Conservation (phyloP, 768 basidiomycete genomes). For the Paxillus ammoniavirescens region DNA sequence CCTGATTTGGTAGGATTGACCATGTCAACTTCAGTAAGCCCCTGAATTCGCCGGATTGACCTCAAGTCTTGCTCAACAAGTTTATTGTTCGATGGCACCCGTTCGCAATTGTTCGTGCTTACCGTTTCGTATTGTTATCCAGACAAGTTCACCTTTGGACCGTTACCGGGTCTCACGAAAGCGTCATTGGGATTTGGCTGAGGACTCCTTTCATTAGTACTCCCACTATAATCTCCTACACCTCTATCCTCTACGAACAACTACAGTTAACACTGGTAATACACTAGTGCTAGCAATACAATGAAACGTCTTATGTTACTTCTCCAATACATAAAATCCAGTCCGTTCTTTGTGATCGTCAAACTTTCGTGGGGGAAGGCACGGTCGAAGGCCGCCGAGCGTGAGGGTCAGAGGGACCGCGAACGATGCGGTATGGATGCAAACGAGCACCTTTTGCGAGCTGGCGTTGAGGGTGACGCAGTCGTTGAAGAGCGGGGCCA, state of each 20-base stretch:
- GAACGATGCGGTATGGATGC: conserved; percentile 56
- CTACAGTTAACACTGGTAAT: conserved; percentile 6
- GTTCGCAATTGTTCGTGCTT: too few relatives aligned
- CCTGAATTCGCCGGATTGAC: too few relatives aligned
- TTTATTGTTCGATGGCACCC: too few relatives aligned
- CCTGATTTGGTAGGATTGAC: too few relatives aligned
- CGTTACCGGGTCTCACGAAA: too few relatives aligned
- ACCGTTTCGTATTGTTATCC: too few relatives aligned
- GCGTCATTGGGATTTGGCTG: too few relatives aligned
- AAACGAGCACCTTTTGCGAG: conserved; percentile 48
- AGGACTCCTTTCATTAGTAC: neutral
- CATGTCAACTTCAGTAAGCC: too few relatives aligned
- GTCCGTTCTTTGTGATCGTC: neutral
- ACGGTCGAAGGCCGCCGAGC: conserved; percentile 4
- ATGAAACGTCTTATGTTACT: neutral
- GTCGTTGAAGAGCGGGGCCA: conserved; percentile 44
- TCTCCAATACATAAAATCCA: neutral
- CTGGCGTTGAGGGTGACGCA: conserved; percentile 43
- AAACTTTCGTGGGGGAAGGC: neutral
- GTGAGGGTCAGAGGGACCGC: conserved; percentile 7
- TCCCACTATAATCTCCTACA: neutral
- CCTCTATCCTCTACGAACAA: neutral
- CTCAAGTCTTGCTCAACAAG: too few relatives aligned
- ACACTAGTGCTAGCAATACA: conserved; percentile 22
- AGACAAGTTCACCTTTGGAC: too few relatives aligned